These are phyloP conservation scores for Raffaelea albimanens DNA, from an alignment of 2,329 filamentous ascomycete species.

Conservation along the genomic window DNA sequence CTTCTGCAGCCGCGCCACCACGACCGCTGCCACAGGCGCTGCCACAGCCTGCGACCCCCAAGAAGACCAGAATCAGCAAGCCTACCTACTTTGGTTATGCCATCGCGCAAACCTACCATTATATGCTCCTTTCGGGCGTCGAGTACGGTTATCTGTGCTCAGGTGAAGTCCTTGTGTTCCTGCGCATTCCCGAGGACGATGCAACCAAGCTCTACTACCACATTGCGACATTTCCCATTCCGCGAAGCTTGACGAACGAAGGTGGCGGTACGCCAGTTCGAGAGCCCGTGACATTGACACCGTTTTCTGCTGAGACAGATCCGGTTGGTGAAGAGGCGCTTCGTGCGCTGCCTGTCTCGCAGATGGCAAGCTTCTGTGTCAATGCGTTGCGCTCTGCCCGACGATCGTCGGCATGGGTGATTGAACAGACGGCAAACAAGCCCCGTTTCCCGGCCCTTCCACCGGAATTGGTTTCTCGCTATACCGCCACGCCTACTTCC, in stretches of 20 bases:
- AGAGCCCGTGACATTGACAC: neutral
- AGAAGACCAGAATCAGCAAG: conserved; percentile 1
- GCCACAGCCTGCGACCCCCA: neutral
- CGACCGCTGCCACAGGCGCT: neutral
- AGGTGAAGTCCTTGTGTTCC: conserved; percentile 6
- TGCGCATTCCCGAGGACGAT: conserved; percentile 8
- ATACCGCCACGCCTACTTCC: neutral
- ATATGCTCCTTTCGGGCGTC: conserved; percentile 7
- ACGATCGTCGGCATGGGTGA: conserved; percentile 1
- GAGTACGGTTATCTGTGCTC: conserved; percentile 6
- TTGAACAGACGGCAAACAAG: conserved; percentile 3
- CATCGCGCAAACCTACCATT: conserved; percentile 4
- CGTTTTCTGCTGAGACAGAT: conserved; percentile 1
- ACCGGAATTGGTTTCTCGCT: neutral
- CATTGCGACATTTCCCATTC: conserved; percentile 2
- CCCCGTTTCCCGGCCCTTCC: conserved; percentile 6
- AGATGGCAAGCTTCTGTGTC: conserved; percentile 6
- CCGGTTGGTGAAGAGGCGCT: conserved; percentile 3
- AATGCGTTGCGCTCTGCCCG: conserved; percentile 2
- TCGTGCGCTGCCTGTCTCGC: conserved; percentile 1
- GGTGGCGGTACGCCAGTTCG: neutral
- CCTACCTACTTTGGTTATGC: conserved; percentile 7
- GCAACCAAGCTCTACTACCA: conserved; percentile 6
- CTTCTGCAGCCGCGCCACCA: neutral
- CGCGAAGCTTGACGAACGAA: neutral